Base-by-base conservation (phyloP, 495 filamentous ascomycete genomes). In the Margaritispora aquatica region DNA sequence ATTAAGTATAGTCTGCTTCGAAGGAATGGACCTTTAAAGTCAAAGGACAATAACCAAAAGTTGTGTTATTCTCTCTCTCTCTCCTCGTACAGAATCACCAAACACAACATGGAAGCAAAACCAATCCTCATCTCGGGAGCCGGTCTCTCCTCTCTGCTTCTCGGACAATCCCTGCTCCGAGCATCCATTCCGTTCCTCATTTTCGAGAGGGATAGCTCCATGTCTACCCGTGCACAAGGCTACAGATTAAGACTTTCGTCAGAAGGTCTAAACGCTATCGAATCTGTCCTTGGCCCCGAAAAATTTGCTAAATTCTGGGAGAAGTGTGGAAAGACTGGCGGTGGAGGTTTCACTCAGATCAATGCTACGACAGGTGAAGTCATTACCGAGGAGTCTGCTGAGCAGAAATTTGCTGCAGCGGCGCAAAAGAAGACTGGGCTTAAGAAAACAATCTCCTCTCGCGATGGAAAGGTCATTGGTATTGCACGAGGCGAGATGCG, bases 51-150 rank as follows among this genome's bases (percentile, higher is more conserved):
- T n/a, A n/a, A n/a, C n/a, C n/a, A n/a, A n/a, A n/a, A n/a, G n/a
- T n/a, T n/a, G n/a, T n/a, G n/a, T n/a, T n/a, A n/a, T n/a, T n/a
- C n/a, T n/a, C n/a, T n/a, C n/a, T n/a, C n/a, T n/a, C 17, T 17
- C 38, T n/a, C 17, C 19, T 17, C 3, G 38, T 8, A 7, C 17
- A 44, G 10, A 10, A 44, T n/a, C 15, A 44, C 19, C 38, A 44
- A 9, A 44, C 17, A 38, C 27, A 54, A 36, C 3, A 68, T 68
- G 66, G 31, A 63, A 15, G 11, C 34, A 52, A 78, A 78, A 55
- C 80, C 77, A 48, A 70, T 81, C 29, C 76, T 82, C 53, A 81
- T 82, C 57, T 74, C 79, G 9, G 78, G 79, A 54, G 79, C 72
- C 2, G 81, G 80, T 47, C 60, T 83, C 38, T 64, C 75, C 3